Evolutionary conservation across 768 basidiomycete genomes (phyloP), one percentile per base, ranked within the genome.

Genomic region (Nidularia pulvinata): DNA sequence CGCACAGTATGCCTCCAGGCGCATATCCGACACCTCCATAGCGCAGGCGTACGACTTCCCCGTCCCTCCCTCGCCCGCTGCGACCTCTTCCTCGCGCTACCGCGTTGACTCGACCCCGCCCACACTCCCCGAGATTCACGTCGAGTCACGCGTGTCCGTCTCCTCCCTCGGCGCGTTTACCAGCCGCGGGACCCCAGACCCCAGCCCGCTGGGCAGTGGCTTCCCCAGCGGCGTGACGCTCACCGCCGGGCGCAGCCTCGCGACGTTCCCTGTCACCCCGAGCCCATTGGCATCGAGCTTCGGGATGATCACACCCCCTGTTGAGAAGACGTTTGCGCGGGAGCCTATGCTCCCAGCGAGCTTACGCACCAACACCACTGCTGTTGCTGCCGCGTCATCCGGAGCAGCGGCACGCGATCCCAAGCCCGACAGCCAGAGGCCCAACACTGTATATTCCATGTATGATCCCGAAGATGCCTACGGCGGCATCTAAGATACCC

Each of bases 391-490:
- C 19, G 55, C 57, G 44, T 42, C 55, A 33, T 30, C 54, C 56
- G 46, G 10, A 47, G 16, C 33, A 49, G 19, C 33, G 39, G 49
- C 55, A 22, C 49, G 50, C 37, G 52, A 50, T 30, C 50, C 52
- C 35, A 55, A 14, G 9, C 45, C 46, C 49, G 46, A 54, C 50
- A 62, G 45, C 45, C 10, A 22, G 63, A 71, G 82, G 48, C 81
- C 81, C 10, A 66, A 71, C 19, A 84, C 82, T n/a, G 68, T 79
- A 52, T 88, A 75, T 34, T 83, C 83, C 10, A 69, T 82, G 51
- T 89, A 88, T 58, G 78, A 84, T 57, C 78, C 80, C 34, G 82
- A 83, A 32, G 88, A 90, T 57, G 86, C 83, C 46, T 90, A 90
- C 58, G 85, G 79, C 25, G 88, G 86, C 33, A 80, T 89, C 64